phyloP scores from a whole-genome alignment of 2,329 filamentous ascomycete genomes.

The Coccinonectria pachysandricola region DNA sequence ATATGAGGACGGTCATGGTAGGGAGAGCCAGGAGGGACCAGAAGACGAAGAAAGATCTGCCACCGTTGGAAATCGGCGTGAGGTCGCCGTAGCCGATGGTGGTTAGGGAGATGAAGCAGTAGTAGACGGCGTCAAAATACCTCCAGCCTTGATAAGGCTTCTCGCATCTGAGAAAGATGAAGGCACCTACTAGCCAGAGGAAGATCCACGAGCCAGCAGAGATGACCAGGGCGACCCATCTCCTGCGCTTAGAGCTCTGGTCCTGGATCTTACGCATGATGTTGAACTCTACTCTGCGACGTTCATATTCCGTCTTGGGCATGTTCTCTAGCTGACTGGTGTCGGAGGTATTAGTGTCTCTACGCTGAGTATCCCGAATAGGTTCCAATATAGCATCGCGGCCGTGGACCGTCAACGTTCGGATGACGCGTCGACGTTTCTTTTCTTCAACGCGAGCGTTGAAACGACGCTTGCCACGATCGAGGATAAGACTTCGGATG shows the following conservation, averaged over 20 bases:
- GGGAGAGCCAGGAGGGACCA: slow-evolving; percentile 82
- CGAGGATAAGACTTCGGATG: slow-evolving; percentile 56
- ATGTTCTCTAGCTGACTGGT: slow-evolving; percentile 4
- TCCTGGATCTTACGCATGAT: slow-evolving; percentile 75
- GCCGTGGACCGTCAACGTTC: slow-evolving; percentile 33
- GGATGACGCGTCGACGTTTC: slow-evolving; percentile 39
- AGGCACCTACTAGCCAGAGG: slow-evolving; percentile 72
- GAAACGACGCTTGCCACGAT: slow-evolving; percentile 44
- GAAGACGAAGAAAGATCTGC: slow-evolving; percentile 82
- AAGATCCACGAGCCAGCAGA: slow-evolving; percentile 59
- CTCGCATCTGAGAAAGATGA: slow-evolving; percentile 55
- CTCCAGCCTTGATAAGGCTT: slow-evolving; percentile 47
- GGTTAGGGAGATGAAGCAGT: slow-evolving; percentile 70
- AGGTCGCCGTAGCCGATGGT: slow-evolving; percentile 85
- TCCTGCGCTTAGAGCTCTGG: slow-evolving; percentile 51
- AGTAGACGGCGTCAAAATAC: slow-evolving; percentile 79
- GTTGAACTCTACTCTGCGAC: slow-evolving; percentile 61
- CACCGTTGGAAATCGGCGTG: slow-evolving; percentile 65
- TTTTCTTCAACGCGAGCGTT: slow-evolving; percentile 50
- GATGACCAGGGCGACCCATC: slow-evolving; percentile 62
- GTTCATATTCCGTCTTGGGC: slow-evolving; percentile 38
- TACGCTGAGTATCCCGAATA: slow-evolving; percentile 18
- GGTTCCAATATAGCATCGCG: slow-evolving; percentile 40
- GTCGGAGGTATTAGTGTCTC: slow-evolving; percentile 6
- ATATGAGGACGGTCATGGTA: slow-evolving; percentile 78